Evolutionary conservation across 768 basidiomycete genomes (phyloP), one percentile per base, ranked within the genome.

Genomic region (Leccinum uliginosum): DNA sequence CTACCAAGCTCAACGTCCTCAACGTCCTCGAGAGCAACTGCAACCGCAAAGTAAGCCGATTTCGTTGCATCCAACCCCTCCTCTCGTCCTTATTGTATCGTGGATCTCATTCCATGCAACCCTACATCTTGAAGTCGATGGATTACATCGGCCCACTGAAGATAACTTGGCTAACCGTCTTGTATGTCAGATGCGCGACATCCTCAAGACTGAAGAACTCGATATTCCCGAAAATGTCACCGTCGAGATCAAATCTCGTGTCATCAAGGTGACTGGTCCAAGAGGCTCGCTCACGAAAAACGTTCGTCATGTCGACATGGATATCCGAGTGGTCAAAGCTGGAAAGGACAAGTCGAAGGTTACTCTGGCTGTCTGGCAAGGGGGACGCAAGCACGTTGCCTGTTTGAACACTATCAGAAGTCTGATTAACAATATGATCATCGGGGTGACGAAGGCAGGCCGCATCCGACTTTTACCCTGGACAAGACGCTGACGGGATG

Each of bases 381-480:
- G 92, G 60, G 89, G 86, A 62, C 87, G 97, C 72, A 99, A 99
- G 80, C 97, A 99, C 72, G 91, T 98, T 68, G 97, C 97, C 56
- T 98, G 95, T 81, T 79, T 99, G 63, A 86, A 95, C 65, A 99
- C 97, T 35, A 92, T 99, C 76, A 88, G 86, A 75, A 94, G 89
- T 65, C 73, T 96, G 67, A 96, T 99, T 68, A 85, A 84, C 75
- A 99, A 99, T 83, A 93, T 99, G 94, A 83, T 98, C 73, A 93
- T 78, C 62, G 97, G 97, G 62, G 97, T 99, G 60, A 98, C 93
- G 51, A 93, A 95, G 85, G 93, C 87, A 58, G 57, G 76, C 43
- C 0, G 38, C 40, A 4, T 19, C 2, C 12, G 8, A 29, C 17
- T 34, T 34, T 35, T 17, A 11, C 15, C 14, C 46, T 38, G 56